These are phyloP conservation scores for Shiraia bambusicola DNA, from an alignment of 2,329 filamentous ascomycete species.

Conservation along the genomic window DNA sequence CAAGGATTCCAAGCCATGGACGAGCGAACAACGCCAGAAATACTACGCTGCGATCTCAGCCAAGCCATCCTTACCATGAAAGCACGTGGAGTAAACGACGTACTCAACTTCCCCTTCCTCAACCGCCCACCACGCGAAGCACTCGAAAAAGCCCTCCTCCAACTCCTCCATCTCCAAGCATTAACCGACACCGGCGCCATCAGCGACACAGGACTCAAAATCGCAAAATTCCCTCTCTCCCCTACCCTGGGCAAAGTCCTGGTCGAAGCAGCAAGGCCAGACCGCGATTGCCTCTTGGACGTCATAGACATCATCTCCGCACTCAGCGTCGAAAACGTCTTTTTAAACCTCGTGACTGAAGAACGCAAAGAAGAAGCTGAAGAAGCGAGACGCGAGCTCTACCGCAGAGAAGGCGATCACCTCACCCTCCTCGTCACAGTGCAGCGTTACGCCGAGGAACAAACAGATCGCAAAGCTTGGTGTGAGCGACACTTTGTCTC, in stretches of 20 bases:
- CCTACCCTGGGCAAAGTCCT: slow-evolving; percentile 80
- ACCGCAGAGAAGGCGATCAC: slow-evolving; percentile 64
- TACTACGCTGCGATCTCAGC: slow-evolving; percentile 83
- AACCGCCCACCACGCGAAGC: slow-evolving; percentile 76
- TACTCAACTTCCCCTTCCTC: slow-evolving; percentile 81
- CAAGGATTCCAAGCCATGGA: slow-evolving; percentile 69
- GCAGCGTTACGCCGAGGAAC: slow-evolving; percentile 60
- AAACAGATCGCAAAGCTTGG: slow-evolving; percentile 61
- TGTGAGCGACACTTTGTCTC: slow-evolving; percentile 60
- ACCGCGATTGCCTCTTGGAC: slow-evolving; percentile 73
- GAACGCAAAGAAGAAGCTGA: slow-evolving; percentile 62
- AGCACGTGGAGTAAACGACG: slow-evolving; percentile 79
- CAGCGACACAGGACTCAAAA: slow-evolving; percentile 70
- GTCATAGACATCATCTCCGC: slow-evolving; percentile 79
- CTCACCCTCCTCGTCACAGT: slow-evolving; percentile 63
- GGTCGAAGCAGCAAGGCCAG: slow-evolving; percentile 71
- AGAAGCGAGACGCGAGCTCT: slow-evolving; percentile 57
- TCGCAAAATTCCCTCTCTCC: slow-evolving; percentile 81
- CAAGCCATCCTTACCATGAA: slow-evolving; percentile 91
- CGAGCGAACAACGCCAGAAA: slow-evolving; percentile 80
- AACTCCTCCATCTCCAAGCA: slow-evolving; percentile 77
- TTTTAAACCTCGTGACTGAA: slow-evolving; percentile 60
- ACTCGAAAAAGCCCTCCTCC: slow-evolving; percentile 77
- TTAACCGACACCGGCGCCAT: slow-evolving; percentile 72
- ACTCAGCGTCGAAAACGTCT: slow-evolving; percentile 66